Evolutionary conservation across 1,139 yeast species (phyloP).

Genomic region (Scheffersomyces segobiensis): DNA sequence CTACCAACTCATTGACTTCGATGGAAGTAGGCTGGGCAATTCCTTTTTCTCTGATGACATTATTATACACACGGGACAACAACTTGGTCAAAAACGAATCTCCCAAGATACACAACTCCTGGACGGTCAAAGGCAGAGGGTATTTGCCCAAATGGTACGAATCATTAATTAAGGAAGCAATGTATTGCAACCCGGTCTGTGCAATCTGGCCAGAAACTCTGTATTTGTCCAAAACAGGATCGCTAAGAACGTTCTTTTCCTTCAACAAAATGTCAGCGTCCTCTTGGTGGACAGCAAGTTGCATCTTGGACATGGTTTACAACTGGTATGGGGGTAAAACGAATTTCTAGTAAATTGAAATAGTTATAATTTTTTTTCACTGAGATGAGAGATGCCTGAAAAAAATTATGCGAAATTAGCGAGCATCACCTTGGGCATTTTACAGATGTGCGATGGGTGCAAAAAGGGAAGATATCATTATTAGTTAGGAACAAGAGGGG

Average conservation of each 20-base stretch:
- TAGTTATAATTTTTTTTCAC: slow-evolving; percentile 1
- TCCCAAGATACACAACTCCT: slow-evolving; percentile 79
- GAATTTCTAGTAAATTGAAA: background rate
- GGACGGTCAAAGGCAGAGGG: slow-evolving; percentile 47
- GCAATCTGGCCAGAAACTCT: slow-evolving; percentile 88
- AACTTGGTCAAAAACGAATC: slow-evolving; percentile 69
- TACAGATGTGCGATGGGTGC: background rate
- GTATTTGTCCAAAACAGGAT: slow-evolving; percentile 71
- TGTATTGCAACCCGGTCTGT: slow-evolving; percentile 78
- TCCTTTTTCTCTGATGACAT: slow-evolving; percentile 74
- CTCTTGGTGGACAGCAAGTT: slow-evolving; percentile 65
- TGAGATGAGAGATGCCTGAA: slow-evolving; percentile 1
- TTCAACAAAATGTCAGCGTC: slow-evolving; percentile 75
- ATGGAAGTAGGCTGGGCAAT: slow-evolving; percentile 89
- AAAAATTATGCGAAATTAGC: background rate
- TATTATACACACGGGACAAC: slow-evolving; percentile 53
- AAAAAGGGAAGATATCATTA: too few species aligned
- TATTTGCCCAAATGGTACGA: slow-evolving; percentile 60
- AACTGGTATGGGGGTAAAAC: background rate
- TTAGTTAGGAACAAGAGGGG: background rate
- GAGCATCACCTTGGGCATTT: background rate
- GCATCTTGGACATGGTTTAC: slow-evolving; percentile 36
- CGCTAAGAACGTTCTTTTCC: slow-evolving; percentile 69
- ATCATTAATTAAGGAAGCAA: slow-evolving; percentile 66
- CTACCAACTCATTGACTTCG: slow-evolving; percentile 75